phyloP scores from a whole-genome alignment of 768 basidiomycete species.

The Amyloporia xantha region DNA sequence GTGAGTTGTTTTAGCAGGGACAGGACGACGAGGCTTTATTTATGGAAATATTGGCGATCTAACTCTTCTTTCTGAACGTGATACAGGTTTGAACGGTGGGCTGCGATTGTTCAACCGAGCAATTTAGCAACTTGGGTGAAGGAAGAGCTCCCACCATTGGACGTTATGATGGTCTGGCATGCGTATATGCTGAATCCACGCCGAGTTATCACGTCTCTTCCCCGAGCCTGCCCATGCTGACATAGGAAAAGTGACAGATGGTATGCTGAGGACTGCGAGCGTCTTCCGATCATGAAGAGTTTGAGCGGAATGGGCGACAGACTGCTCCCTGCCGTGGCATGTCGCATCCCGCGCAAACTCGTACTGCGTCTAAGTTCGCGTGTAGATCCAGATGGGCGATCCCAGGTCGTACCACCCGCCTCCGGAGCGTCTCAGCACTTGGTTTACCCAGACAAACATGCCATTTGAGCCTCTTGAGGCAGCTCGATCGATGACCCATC shows the following conservation, averaged over 20 bases:
- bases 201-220: conserved; percentile 25
- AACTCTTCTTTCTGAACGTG: too few relatives aligned
- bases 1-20: too few relatives aligned
- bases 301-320: conserved; percentile 5
- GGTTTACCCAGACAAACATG: conserved; percentile 17
- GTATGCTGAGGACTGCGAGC: conserved; percentile 21
- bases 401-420: conserved; percentile 13
- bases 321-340: conserved; percentile 7
- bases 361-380: not conserved
- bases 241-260: conserved; percentile 8
- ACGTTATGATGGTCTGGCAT: conserved; percentile 40
- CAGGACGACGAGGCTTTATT: too few relatives aligned
- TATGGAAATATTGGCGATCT: too few relatives aligned
- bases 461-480: conserved; percentile 33
- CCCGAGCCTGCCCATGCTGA: not conserved
- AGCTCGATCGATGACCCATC: conserved; percentile 18
- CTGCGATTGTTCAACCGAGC: conserved; percentile 15
- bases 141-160: conserved; percentile 28
- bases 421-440: conserved; percentile 5
- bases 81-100: conserved; percentile 32
- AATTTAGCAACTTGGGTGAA: conserved; percentile 21
- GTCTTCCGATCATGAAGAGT: conserved; percentile 4
- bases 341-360: not conserved
- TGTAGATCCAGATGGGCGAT: conserved; percentile 16
- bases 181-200: conserved; percentile 34